Conservation (phyloP, 257 asterid species). For the Nicotiana paniculata region DNA sequence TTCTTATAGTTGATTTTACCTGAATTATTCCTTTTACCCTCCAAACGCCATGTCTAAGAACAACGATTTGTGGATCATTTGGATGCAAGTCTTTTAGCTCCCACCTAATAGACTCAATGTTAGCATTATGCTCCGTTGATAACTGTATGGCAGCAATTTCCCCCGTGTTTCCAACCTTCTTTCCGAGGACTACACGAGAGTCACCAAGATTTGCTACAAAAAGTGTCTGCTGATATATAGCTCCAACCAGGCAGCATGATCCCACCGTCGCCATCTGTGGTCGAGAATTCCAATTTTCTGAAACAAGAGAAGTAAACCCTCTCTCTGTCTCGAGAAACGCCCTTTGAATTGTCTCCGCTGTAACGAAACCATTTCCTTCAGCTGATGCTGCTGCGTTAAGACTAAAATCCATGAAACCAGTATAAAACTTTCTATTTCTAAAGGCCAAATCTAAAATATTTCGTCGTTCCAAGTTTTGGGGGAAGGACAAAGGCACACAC, state of each 20-base stretch:
- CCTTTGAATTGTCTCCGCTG: conserved; percentile 23
- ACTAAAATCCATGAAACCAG: conserved; percentile 19
- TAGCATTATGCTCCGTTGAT: conserved; percentile 35
- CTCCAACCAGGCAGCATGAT: conserved; percentile 68
- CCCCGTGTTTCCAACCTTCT: conserved; percentile 27
- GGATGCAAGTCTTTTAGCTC: conserved; percentile 27
- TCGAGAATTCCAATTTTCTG: conserved; percentile 25
- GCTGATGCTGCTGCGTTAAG: conserved; percentile 30
- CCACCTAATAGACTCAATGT: conserved; percentile 26
- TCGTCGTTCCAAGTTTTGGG: not conserved
- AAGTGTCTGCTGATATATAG: conserved; percentile 29
- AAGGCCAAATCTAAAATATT: not conserved
- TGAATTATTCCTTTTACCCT: conserved; percentile 40
- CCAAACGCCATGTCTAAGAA: conserved; percentile 33
- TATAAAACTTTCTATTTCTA: not conserved
- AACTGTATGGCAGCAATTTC: conserved; percentile 30
- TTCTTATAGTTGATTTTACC: conserved; percentile 5
- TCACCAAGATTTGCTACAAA: conserved; percentile 38
- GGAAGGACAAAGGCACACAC: not conserved
- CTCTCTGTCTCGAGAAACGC: conserved; percentile 33
- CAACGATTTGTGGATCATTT: conserved; percentile 28
- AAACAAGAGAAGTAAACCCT: conserved; percentile 27
- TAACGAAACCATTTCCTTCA: conserved; percentile 22
- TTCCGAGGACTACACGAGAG: conserved; percentile 34
- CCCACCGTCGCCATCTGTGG: conserved; percentile 87